Base-by-base conservation (phyloP, 2,329 filamentous ascomycete species). In the Huntiella omanensis region DNA sequence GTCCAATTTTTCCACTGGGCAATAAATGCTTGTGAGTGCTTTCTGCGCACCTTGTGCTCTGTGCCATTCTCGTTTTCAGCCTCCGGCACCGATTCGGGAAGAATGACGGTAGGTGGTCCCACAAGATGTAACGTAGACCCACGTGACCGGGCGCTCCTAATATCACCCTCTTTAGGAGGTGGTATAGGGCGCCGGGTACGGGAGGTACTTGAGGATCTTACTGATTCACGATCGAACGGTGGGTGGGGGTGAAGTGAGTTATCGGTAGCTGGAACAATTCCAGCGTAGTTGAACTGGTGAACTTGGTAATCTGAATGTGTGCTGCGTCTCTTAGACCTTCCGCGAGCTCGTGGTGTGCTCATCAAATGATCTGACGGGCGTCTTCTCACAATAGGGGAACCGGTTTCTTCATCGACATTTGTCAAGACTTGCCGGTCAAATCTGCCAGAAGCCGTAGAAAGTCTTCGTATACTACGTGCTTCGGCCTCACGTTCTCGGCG, bases 401-500 rank as follows among this genome's bases (percentile, higher is more conserved):
- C 45, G 12, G 33, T 76, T 57, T 87, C 82, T 59, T 92, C 85
- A 49, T 86, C 77, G 10, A 88, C 82, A 52, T 87, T 82, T 40
- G 77, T 72, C 12, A 92, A 66, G 2, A 83, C 83, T 56, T 92
- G 72, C 37, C 82, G 75, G 57, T 91, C 84, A 5, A 95, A 65
- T 33, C 87, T 78, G 58, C 83, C 88, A 49, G 87, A 95, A 4
- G 88, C 86, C 48, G 83, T 84, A 51, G 91, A 96, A 40, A 96
- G 67, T 36, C 88, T 76, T 45, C 86, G 72, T 28, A 91, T 68
- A 51, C 77, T 83, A 58, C 85, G 80, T 48, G 76, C 77, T 56
- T 96, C 85, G 1, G 73, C 70, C 55, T 98, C 87, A 54, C 76
- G 78, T 58, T 96, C 87, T 57, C 73, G 85, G 6, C 88, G 75